Base-by-base conservation (phyloP, 164 flowering plant genomes). In the Vitis labrusca region DNA sequence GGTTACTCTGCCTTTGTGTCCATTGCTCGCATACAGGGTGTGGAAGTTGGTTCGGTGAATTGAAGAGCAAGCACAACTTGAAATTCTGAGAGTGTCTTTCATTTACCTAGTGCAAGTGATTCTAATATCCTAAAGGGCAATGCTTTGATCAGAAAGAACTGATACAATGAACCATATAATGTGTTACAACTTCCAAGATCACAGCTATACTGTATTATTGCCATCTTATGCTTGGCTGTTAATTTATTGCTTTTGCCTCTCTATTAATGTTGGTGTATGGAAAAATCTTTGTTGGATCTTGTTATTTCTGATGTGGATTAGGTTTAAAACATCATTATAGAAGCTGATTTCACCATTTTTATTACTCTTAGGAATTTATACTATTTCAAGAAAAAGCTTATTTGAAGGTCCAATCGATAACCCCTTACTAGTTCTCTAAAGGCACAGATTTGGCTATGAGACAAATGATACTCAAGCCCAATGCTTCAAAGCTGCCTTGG, bases 21-120 rank as follows among this genome's bases (percentile, higher is more conserved):
- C 49, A 16, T 52, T 16, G 54, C 23, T 49, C 23, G 50, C n/a
- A 15, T 72, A 59, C 70, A 60, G 70, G 59, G 16, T 13, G 47
- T 37, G 61, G 13, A 51, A 49, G 59, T 14, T 51, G 59, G 16
- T 71, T 32, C 16, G 57, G 29, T 9, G 58, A 50, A 64, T 9
- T 49, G 10, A 64, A 3, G 27, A 23, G 27, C 27, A 23, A 23
- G 27, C 27, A 23, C 27, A 23, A 23, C 27, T 23, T 23, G 27
- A 23, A 23, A 23, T 23, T 23, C 27, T 23, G 27, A 23, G 27
- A 23, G 27, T 23, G 27, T 23, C 27, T 23, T 23, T 23, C 27
- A 23, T 23, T 1, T 23, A 23, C 27, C 27, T 0, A 23, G 27
- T 2, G 27, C 27, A 23, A 23, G 50, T 37, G 7, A 37, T 53